A percentile compares a stretch with the other conserved stretches of the same genome.
These are phyloP conservation scores for Plasmodium berghei DNA, from an alignment of 169 alveolate species.

Conservation along the genomic window DNA sequence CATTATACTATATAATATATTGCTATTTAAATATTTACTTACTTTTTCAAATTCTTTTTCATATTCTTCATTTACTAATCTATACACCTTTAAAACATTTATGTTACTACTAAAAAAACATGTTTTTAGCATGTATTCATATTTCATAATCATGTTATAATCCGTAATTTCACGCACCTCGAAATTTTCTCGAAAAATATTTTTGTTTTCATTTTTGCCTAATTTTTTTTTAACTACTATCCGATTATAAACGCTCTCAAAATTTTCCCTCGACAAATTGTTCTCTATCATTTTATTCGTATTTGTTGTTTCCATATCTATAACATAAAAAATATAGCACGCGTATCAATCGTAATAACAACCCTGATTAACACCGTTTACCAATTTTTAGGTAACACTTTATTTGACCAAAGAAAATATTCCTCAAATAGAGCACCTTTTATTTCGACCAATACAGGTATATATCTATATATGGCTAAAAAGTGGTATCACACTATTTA, in stretches of 20 bases:
- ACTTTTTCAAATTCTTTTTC: constrained; percentile 58
- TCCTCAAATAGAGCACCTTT: too few species aligned
- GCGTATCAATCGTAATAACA: too few species aligned
- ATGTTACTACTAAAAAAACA: constrained; percentile 59
- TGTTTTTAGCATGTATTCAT: constrained; percentile 54
- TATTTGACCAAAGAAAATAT: too few species aligned
- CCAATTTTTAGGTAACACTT: too few species aligned
- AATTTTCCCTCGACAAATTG: neutral
- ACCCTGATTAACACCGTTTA: too few species aligned
- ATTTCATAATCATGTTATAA: constrained; percentile 45
- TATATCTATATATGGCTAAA: too few species aligned
- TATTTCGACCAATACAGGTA: too few species aligned
- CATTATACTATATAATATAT: constrained; percentile 50
- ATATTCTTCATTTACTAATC: constrained; percentile 22
- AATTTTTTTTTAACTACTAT: constrained; percentile 14
- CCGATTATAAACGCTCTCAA: constrained; percentile 18
- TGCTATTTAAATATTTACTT: constrained; percentile 37
- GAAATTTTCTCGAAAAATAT: constrained; percentile 5
- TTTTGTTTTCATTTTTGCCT: constrained; percentile 9
- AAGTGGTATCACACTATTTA: too few species aligned
- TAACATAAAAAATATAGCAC: too few species aligned
- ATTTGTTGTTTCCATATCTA: constrained; percentile 1
- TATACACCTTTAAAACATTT: constrained; percentile 47
- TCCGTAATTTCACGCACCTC: constrained; percentile 52
- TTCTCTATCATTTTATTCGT: too few species aligned